These are phyloP conservation scores for Maudiozyma bulderi DNA, from an alignment of 805 yeast species.

Conservation along the genomic window DNA sequence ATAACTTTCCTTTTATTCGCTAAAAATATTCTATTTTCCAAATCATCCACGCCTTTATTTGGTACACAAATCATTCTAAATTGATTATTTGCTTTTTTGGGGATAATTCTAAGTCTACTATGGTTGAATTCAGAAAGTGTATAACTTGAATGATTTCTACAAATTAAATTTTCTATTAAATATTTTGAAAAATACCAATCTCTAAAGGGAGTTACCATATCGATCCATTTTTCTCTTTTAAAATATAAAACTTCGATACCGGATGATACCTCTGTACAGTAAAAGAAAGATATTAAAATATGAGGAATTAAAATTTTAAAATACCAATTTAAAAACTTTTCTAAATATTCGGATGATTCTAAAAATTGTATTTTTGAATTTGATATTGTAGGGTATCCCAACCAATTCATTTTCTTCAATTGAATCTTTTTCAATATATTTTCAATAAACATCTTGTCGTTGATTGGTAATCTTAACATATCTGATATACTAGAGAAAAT, in stretches of 20 bases:
- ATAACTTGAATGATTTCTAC: slow-evolving; percentile 18
- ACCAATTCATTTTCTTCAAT: slow-evolving; percentile 46
- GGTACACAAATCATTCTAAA: slow-evolving; percentile 58
- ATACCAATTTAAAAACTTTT: slow-evolving; percentile 49
- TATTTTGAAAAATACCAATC: slow-evolving; percentile 33
- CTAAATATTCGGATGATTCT: slow-evolving; percentile 38
- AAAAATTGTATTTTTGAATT: slow-evolving; percentile 6
- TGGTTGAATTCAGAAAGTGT: slow-evolving; percentile 17
- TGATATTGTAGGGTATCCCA: slow-evolving; percentile 28
- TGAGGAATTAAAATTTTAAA: slow-evolving; percentile 37
- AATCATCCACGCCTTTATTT: slow-evolving; percentile 26
- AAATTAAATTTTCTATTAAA: slow-evolving; percentile 21
- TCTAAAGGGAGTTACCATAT: slow-evolving; percentile 35
- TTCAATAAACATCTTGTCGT: slow-evolving; percentile 29
- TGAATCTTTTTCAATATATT: slow-evolving; percentile 25
- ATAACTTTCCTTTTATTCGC: slow-evolving; percentile 32
- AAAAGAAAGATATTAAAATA: slow-evolving; percentile 47
- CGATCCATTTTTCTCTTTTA: slow-evolving; percentile 50
- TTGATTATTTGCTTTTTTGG: slow-evolving; percentile 41
- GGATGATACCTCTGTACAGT: slow-evolving; percentile 51
- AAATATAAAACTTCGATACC: slow-evolving; percentile 37
- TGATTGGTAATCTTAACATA: slow-evolving; percentile 32
- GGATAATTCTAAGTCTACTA: slow-evolving; percentile 44
- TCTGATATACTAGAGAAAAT: slow-evolving; percentile 31
- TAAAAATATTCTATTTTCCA: slow-evolving; percentile 28